These are phyloP conservation scores for Phaeosphaeriaceae sp. DNA, from an alignment of 2,329 filamentous ascomycete genomes.

Conservation along the genomic window DNA sequence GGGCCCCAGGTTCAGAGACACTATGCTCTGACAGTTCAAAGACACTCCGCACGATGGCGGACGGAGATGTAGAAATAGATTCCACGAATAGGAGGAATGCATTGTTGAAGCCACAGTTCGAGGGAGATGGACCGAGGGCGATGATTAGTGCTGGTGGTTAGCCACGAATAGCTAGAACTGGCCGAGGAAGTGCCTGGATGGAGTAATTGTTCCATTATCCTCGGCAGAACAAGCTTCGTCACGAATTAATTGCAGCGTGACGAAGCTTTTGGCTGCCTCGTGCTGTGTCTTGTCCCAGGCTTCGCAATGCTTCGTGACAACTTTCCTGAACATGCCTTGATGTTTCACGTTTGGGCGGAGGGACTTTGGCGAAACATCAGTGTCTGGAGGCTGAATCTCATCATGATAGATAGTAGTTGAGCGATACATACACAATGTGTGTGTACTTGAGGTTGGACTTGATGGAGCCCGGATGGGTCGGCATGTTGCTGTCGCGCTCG, in stretches of 20 bases:
- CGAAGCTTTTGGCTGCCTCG: conserved; percentile 34
- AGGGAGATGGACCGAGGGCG: conserved; percentile 16
- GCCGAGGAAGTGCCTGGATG: conserved; percentile 20
- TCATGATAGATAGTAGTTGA: conserved; percentile 3
- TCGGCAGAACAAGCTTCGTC: conserved; percentile 30
- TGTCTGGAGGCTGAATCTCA: not conserved
- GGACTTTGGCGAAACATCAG: not conserved
- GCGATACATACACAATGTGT: not conserved
- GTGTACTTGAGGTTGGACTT: not conserved
- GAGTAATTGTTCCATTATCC: conserved; percentile 15
- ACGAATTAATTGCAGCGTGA: conserved; percentile 15
- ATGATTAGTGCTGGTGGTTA: conserved; percentile 19
- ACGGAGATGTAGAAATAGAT: conserved; percentile 7
- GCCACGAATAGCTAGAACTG: conserved; percentile 21
- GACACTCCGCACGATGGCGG: conserved; percentile 22
- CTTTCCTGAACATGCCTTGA: not conserved
- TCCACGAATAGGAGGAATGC: conserved; percentile 35
- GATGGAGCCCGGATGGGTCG: conserved; percentile 16
- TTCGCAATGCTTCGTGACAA: conserved; percentile 4
- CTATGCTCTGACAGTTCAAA: conserved; percentile 15
- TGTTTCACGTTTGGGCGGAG: not conserved
- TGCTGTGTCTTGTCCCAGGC: conserved; percentile 26
- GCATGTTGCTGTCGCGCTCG: conserved; percentile 6
- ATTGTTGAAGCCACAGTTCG: conserved; percentile 10
- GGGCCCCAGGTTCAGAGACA: conserved; percentile 23